Evolutionary conservation across 495 filamentous ascomycete genomes (phyloP).

Genomic region (Penicillium alfredii): DNA sequence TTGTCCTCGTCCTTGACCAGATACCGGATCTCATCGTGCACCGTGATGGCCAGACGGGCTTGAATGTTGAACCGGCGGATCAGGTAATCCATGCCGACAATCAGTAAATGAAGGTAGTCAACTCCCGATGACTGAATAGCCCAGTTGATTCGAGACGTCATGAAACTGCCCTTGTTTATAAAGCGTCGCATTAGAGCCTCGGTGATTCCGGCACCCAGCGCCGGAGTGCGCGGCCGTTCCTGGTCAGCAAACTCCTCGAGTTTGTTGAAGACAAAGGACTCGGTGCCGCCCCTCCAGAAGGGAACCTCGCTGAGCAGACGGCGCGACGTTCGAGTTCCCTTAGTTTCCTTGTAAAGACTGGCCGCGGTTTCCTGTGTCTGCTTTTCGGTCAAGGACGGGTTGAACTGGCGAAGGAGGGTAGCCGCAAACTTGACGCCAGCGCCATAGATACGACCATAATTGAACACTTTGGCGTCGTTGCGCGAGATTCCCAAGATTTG

Average conservation of each 20-base stretch:
- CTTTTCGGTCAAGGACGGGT: slow-evolving; percentile 69
- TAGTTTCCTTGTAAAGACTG: slow-evolving; percentile 81
- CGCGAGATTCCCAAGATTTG: slow-evolving; percentile 86
- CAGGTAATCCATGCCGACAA: slow-evolving; percentile 92
- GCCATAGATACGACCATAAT: slow-evolving; percentile 97
- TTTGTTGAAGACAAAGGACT: slow-evolving; percentile 96
- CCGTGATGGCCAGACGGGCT: slow-evolving; percentile 84
- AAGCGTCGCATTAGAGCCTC: slow-evolving; percentile 85
- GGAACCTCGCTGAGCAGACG: slow-evolving; percentile 61
- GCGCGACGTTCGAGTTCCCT: slow-evolving; percentile 71
- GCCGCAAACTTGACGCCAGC: slow-evolving; percentile 91
- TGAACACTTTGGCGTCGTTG: slow-evolving; percentile 96
- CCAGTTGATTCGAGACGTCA: slow-evolving; percentile 98
- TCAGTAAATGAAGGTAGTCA: slow-evolving; percentile 93
- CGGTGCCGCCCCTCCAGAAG: slow-evolving; percentile 96
- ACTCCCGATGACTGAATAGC: slow-evolving; percentile 96
- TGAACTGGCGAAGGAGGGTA: slow-evolving; percentile 87
- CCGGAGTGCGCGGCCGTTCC: slow-evolving; percentile 82
- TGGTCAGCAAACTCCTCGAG: slow-evolving; percentile 97
- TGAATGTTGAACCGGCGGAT: slow-evolving; percentile 77
- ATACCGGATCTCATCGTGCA: slow-evolving; percentile 97
- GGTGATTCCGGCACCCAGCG: slow-evolving; percentile 94
- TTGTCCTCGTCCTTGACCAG: slow-evolving; percentile 80
- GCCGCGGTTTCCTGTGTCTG: slow-evolving; percentile 69
- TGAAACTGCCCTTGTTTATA: slow-evolving; percentile 83